Percentiles rank a stretch among this genome's conserved stretches.
Conservation (phyloP, 108 stramenopile genomes). For the Licmophora abbreviata region DNA sequence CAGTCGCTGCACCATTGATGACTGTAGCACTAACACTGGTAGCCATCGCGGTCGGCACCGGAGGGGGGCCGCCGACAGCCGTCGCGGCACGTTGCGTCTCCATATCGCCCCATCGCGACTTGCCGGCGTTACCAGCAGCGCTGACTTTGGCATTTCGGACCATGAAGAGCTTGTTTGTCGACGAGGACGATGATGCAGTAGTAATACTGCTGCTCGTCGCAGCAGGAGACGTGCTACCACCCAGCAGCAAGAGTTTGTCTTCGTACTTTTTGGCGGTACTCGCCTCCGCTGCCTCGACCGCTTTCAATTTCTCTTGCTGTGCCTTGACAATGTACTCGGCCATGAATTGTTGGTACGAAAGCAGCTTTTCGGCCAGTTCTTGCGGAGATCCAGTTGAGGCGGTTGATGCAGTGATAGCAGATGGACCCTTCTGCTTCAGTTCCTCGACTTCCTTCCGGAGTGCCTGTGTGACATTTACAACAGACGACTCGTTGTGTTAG, state of each 20-base stretch:
- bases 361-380: conserved; percentile 28
- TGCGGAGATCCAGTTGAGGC: conserved; percentile 15
- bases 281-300: conserved; percentile 21
- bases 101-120: conserved; percentile 69
- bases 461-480: too few relatives aligned
- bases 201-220: neutral
- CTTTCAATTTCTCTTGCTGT: conserved; percentile 50
- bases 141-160: conserved; percentile 49
- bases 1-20: conserved; percentile 30
- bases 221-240: neutral
- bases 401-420: conserved; percentile 10
- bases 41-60: conserved; percentile 1
- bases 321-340: conserved; percentile 69
- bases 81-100: conserved; percentile 27
- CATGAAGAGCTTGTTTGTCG: conserved; percentile 17
- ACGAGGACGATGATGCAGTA: conserved; percentile 10
- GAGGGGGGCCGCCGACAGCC: neutral
- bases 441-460: conserved; percentile 41
- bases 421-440: conserved; percentile 22
- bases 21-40: conserved; percentile 34
- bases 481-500: too few relatives aligned
- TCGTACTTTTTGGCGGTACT: conserved; percentile 16
- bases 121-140: conserved; percentile 57
- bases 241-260: conserved; percentile 18
- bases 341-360: conserved; percentile 67